Evolutionary conservation across 345 rosid species (phyloP).

Genomic region (Ceriops zippeliana): DNA sequence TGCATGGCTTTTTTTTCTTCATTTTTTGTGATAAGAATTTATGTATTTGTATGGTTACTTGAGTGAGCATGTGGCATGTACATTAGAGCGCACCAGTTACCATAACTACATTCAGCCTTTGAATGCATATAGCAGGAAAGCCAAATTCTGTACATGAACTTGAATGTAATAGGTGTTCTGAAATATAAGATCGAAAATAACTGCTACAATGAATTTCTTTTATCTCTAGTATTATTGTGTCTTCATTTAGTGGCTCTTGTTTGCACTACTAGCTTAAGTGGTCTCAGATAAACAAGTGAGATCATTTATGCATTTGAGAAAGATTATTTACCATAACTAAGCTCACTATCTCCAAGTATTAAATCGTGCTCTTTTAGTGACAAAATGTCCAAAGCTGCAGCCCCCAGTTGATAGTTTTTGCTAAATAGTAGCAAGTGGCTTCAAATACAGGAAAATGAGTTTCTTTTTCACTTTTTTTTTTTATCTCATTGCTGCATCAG

Average conservation of each 20-base stretch:
- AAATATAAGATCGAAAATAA: background rate
- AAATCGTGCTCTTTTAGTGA: background rate
- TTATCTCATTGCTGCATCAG: too few species aligned
- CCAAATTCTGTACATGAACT: background rate
- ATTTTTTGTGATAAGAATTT: background rate
- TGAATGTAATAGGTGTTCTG: background rate
- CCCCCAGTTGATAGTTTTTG: background rate
- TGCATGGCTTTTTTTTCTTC: background rate
- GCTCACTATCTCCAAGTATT: background rate
- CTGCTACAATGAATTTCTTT: too few species aligned
- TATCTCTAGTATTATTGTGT: background rate
- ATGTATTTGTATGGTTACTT: conserved; percentile 26
- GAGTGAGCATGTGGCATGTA: conserved; percentile 43
- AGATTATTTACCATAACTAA: too few species aligned
- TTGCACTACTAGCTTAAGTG: background rate
- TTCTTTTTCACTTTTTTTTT: too few species aligned
- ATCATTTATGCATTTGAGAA: background rate
- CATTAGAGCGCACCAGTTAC: conserved; percentile 37
- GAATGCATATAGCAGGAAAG: conserved; percentile 8
- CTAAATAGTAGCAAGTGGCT: too few species aligned
- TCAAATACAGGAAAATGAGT: too few species aligned
- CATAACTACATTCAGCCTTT: conserved; percentile 4
- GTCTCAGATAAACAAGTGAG: background rate
- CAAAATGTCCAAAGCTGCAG: background rate
- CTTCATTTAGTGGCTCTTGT: background rate